Evolutionary conservation across 768 basidiomycete genomes (phyloP).

Genomic region (Suillus occidentalis): DNA sequence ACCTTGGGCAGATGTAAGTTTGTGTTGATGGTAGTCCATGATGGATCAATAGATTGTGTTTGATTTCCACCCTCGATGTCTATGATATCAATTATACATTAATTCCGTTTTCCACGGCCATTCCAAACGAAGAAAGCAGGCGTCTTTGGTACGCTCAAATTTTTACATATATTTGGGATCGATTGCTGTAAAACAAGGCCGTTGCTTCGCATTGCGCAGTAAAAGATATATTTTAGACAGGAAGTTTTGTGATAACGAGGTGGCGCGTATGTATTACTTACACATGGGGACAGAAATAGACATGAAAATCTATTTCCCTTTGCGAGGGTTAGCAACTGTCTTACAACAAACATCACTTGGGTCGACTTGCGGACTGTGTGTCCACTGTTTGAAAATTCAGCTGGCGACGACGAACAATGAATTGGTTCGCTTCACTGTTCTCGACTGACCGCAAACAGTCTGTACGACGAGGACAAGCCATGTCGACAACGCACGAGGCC

Average conservation of each 20-base stretch:
- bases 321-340: conserved; percentile 5
- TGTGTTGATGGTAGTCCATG: not conserved
- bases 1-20: conserved; percentile 49
- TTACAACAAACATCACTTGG: not conserved
- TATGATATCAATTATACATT: not conserved
- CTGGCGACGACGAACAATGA: conserved; percentile 45
- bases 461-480: conserved; percentile 59
- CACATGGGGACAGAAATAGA: conserved; percentile 7
- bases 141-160: not conserved
- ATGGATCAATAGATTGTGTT: not conserved
- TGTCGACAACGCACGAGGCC: conserved; percentile 82
- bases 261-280: not conserved
- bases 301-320: conserved; percentile 8
- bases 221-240: not conserved
- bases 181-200: not conserved
- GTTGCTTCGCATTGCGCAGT: not conserved
- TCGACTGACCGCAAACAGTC: conserved; percentile 48
- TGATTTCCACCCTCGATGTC: not conserved
- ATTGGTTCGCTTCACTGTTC: conserved; percentile 74
- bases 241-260: conserved; percentile 1
- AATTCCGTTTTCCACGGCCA: not conserved
- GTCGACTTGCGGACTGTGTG: not conserved
- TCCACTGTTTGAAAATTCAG: conserved; percentile 1
- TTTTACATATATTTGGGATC: not conserved
- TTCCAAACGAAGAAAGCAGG: not conserved